Evolutionary conservation across 1,139 yeast genomes (phyloP).

Genomic region (Pichia sp.): DNA sequence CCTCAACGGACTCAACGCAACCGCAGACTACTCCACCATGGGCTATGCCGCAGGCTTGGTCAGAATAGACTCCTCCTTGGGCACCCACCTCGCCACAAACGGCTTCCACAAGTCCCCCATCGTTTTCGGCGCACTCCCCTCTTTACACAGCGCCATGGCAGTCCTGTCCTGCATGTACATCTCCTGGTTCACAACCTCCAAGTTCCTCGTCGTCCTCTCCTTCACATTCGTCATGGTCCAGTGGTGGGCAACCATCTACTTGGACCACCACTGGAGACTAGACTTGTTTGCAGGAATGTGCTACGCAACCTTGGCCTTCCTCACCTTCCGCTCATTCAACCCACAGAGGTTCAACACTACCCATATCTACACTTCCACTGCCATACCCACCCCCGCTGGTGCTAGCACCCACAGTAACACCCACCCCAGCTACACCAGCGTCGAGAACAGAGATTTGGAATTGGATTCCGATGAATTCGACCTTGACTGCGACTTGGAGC

Average conservation of each 20-base stretch:
- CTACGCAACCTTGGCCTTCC: conserved; percentile 39
- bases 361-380: not conserved
- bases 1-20: conserved; percentile 49
- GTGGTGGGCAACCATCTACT: conserved; percentile 74
- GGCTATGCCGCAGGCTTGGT: conserved; percentile 71
- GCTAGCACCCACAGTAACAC: too few relatives aligned
- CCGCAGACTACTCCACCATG: conserved; percentile 54
- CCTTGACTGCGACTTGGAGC: conserved; percentile 5
- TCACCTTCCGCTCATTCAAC: not conserved
- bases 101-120: conserved; percentile 67
- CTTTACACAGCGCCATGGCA: conserved; percentile 51
- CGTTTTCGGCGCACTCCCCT: conserved; percentile 69
- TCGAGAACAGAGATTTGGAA: not conserved
- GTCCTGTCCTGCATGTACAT: conserved; percentile 40
- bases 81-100: conserved; percentile 55
- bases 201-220: conserved; percentile 6
- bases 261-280: conserved; percentile 68
- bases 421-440: not conserved
- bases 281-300: conserved; percentile 52
- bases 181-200: conserved; percentile 33
- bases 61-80: conserved; percentile 58
- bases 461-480: not conserved
- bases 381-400: too few relatives aligned
- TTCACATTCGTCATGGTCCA: conserved; percentile 45
- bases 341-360: not conserved